Conservation (phyloP, 352 stramenopile species). For the Pythium phragmitis region DNA sequence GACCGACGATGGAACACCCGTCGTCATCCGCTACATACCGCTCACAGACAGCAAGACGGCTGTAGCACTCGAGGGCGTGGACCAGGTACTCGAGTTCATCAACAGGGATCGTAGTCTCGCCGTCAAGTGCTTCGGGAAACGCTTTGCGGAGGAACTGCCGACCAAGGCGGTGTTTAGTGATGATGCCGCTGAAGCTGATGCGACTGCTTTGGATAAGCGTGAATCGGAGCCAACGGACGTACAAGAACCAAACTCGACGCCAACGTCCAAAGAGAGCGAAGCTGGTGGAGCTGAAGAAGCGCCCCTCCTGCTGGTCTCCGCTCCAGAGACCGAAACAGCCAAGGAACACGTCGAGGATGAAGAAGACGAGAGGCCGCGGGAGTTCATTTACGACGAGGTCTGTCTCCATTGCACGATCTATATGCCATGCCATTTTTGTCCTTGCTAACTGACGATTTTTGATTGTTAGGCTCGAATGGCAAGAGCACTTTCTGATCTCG, state of each 20-base stretch:
- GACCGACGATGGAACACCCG: slow-evolving; percentile 16
- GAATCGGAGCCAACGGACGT: neutral
- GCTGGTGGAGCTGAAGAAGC: neutral
- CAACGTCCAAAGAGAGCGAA: neutral
- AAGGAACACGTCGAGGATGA: slow-evolving; percentile 8
- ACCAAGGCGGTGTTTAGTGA: slow-evolving; percentile 37
- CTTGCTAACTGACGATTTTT: slow-evolving; percentile 1
- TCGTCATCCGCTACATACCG: slow-evolving; percentile 30
- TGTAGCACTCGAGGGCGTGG: slow-evolving; percentile 34
- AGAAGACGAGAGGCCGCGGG: slow-evolving; percentile 4
- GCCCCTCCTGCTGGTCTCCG: neutral
- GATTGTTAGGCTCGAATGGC: slow-evolving; percentile 43
- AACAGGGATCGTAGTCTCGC: slow-evolving; percentile 42
- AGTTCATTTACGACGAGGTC: slow-evolving; percentile 87
- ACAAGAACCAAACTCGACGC: neutral
- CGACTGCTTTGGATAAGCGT: neutral
- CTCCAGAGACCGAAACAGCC: neutral
- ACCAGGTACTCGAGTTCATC: slow-evolving; percentile 60
- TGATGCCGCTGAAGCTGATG: slow-evolving; percentile 19
- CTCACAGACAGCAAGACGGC: slow-evolving; percentile 4
- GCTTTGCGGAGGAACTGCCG: slow-evolving; percentile 45
- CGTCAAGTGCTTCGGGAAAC: slow-evolving; percentile 71
- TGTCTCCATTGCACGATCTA: slow-evolving; percentile 5
- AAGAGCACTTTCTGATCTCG: slow-evolving; percentile 41
- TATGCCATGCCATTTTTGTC: neutral